Base-by-base conservation (phyloP, 495 filamentous ascomycete genomes). In the Letharia lupina region DNA sequence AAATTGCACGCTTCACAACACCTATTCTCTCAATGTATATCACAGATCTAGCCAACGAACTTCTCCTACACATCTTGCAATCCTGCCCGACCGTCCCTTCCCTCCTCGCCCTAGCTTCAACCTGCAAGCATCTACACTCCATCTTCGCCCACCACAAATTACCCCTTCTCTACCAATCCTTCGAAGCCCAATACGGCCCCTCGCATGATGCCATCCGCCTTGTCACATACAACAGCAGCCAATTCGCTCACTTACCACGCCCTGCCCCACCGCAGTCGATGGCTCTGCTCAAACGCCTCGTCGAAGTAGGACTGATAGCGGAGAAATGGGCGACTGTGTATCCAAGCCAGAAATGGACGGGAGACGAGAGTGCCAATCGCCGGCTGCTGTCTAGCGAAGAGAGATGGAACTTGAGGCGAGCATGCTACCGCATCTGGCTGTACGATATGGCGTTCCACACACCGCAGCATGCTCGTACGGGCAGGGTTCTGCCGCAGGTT, bases 401-500 rank as follows among this genome's bases (percentile, higher is more conserved):
- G 72, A 78, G 82, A 28, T 76, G 77, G 35, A 79, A 82, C 8
- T 66, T 91, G n/a, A 83, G 89, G 8, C 80, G 81, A 52, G 88
- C 86, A 2, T 72, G 91, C 64, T 92, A 89, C 70, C 80, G 84
- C 2, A 81, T 89, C 73, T 91, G 89, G 89, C 77, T 86, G 16
- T 88, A 84, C 70, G 71, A 77, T 54, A 77, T 75, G 20, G 85
- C 84, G 23, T 87, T 87, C 72, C 82, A 87, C 69, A 82, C 74
- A 60, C 71, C 68, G 18, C 61, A 69, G 39, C 76, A 82, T 67
- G 71, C 81, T 35, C 81, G 84, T 18, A 76, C 78, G 42, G 72
- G 73, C n/a, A 82, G 85, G 42, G 73, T 70, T 44, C 67, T 76
- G 18, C 79, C 73, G 16, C 73, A 73, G 42, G 72, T 82, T 15